These are phyloP conservation scores for Rhizophora mangle DNA, from an alignment of 345 rosid genomes.

Conservation along the genomic window DNA sequence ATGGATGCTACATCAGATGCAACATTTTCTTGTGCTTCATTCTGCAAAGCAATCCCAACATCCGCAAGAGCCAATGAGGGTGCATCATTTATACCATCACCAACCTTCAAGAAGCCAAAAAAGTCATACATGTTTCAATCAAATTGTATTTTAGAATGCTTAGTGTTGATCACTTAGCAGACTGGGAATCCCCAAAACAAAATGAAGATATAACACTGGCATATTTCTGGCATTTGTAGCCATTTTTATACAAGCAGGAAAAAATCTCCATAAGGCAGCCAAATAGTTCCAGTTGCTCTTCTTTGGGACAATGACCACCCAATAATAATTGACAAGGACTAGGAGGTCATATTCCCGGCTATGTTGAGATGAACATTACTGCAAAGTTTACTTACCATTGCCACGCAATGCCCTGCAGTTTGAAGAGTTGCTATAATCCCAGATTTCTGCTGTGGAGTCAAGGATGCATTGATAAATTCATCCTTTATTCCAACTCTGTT, in stretches of 20 bases:
- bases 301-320: background rate
- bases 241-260: background rate
- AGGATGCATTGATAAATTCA: conserved; percentile 61
- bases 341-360: conserved; percentile 1
- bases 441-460: conserved; percentile 74
- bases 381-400: conserved; percentile 53
- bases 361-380: background rate
- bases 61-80: conserved; percentile 90
- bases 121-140: conserved; percentile 14
- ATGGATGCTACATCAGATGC: conserved; percentile 90
- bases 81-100: conserved; percentile 97
- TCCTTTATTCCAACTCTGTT: conserved; percentile 61
- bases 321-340: background rate
- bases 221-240: too few relatives aligned
- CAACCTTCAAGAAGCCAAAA: conserved; percentile 51
- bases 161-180: background rate
- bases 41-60: conserved; percentile 87
- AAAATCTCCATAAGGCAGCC: background rate
- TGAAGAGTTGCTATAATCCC: conserved; percentile 67
- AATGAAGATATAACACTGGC: background rate
- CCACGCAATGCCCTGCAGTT: conserved; percentile 73
- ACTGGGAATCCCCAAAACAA: background rate
- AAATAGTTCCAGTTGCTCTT: background rate
- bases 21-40: conserved; percentile 86
- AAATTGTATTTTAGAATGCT: background rate